phyloP scores from a whole-genome alignment of 129 eudicot species.

The Mikania micrantha region DNA sequence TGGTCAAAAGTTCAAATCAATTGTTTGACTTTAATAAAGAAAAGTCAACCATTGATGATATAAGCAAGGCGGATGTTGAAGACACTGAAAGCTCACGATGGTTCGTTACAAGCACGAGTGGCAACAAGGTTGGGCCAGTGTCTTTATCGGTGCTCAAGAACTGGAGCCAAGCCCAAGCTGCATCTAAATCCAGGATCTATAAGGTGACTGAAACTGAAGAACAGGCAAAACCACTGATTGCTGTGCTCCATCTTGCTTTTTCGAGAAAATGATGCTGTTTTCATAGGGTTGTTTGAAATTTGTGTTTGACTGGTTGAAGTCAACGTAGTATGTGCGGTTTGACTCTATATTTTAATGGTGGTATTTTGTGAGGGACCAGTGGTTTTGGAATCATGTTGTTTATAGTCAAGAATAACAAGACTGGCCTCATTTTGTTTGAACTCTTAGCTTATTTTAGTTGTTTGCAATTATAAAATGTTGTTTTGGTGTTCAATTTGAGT shows the following conservation, averaged over 20 bases:
- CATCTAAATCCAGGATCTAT: slow-evolving; percentile 40
- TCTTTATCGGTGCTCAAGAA: slow-evolving; percentile 37
- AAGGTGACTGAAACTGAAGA: slow-evolving; percentile 37
- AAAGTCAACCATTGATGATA: slow-evolving; percentile 9
- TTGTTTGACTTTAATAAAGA: slow-evolving; percentile 29
- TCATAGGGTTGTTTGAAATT: slow-evolving; percentile 11
- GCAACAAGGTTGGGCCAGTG: slow-evolving; percentile 34
- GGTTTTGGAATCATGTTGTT: slow-evolving; percentile 8
- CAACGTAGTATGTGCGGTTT: slow-evolving; percentile 7
- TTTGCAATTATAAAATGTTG: no score
- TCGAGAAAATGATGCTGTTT: slow-evolving; percentile 10
- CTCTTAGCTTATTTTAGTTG: neutral
- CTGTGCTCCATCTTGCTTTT: slow-evolving; percentile 38
- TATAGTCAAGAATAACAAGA: neutral
- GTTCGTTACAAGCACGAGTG: slow-evolving; percentile 30
- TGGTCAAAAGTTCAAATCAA: slow-evolving; percentile 26
- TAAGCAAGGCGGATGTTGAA: slow-evolving; percentile 28
- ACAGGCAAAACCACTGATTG: slow-evolving; percentile 34
- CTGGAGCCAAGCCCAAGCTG: slow-evolving; percentile 35
- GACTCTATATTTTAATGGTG: neutral
- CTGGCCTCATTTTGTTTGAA: slow-evolving; percentile 4
- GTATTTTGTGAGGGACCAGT: slow-evolving; percentile 7
- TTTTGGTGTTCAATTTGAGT: no score
- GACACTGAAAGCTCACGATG: slow-evolving; percentile 34
- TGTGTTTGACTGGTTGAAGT: neutral